A percentile compares a stretch with the other conserved stretches of the same genome.
Evolutionary conservation across 164 flowering plant species (phyloP).

Genomic region (Aristolochia californica): DNA sequence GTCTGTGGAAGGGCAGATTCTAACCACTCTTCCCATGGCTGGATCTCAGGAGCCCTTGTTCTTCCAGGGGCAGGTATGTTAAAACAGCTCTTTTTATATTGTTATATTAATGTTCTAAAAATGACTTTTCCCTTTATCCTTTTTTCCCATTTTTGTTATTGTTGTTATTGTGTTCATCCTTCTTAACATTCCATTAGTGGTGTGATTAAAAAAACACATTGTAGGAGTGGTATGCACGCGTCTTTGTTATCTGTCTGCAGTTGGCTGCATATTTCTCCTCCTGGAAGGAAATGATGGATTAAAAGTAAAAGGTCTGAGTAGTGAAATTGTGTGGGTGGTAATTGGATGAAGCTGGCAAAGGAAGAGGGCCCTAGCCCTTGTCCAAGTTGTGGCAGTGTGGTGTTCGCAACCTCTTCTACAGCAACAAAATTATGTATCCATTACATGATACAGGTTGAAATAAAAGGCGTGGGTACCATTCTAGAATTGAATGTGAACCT

Average conservation of each 20-base stretch:
- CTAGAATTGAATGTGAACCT: constrained; percentile 37
- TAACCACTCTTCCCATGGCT: constrained; percentile 36
- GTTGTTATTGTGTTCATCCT: background rate
- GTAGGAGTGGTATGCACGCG: background rate
- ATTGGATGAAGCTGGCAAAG: constrained; percentile 17
- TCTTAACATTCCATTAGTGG: too few species aligned
- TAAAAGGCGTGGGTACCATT: constrained; percentile 49
- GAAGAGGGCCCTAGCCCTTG: constrained; percentile 54
- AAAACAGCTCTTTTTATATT: background rate
- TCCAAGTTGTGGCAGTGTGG: constrained; percentile 31
- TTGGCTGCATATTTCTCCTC: background rate
- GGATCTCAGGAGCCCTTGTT: constrained; percentile 65
- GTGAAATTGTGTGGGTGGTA: constrained; percentile 21
- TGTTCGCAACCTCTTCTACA: constrained; percentile 54
- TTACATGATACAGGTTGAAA: constrained; percentile 23
- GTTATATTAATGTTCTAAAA: background rate
- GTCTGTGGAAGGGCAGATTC: constrained; percentile 30
- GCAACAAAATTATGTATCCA: constrained; percentile 8
- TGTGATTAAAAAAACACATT: background rate
- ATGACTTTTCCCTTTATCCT: background rate
- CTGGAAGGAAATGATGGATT: constrained; percentile 35
- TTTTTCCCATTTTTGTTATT: background rate
- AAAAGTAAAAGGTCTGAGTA: constrained; percentile 52
- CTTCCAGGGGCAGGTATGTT: constrained; percentile 86
- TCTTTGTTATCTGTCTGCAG: background rate